Evolutionary conservation across 208 protist genomes (phyloP).

Genomic region (Strigomonas galati): DNA sequence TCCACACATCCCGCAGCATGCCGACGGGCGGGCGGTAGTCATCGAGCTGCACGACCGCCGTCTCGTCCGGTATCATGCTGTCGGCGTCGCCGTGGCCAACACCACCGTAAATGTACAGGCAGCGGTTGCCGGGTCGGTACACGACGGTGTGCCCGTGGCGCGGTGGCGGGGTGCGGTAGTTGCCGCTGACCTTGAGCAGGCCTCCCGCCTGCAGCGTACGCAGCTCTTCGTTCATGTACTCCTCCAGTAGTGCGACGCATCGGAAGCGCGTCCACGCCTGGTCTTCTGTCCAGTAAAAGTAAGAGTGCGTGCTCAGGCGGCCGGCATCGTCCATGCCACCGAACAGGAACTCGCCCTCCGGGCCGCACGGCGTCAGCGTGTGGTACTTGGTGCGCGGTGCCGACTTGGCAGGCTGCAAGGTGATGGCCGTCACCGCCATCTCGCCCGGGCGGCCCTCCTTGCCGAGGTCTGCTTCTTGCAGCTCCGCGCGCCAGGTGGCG

Average conservation of each 20-base stretch:
- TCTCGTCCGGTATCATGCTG: not conserved
- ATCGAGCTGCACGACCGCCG: not conserved
- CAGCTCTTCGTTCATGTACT: constrained; percentile 10
- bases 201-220: constrained; percentile 13
- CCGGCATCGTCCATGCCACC: constrained; percentile 24
- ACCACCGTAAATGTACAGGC: constrained; percentile 74
- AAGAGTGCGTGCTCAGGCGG: constrained; percentile 4
- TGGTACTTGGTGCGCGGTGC: constrained; percentile 39
- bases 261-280: constrained; percentile 28
- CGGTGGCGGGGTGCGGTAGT: not conserved
- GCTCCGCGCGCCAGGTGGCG: constrained; percentile 28
- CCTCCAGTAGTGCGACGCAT: constrained; percentile 10
- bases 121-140: constrained; percentile 28
- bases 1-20: constrained; percentile 34
- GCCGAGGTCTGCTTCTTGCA: constrained; percentile 34
- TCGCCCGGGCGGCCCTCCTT: constrained; percentile 19
- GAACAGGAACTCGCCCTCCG: constrained; percentile 44
- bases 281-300: constrained; percentile 30
- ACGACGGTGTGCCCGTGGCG: constrained; percentile 65
- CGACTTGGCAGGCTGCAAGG: constrained; percentile 31
- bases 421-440: constrained; percentile 43
- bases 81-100: constrained; percentile 17
- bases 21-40: constrained; percentile 3
- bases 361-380: constrained; percentile 49
- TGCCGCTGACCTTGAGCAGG: not conserved